A percentile compares a stretch with the other conserved stretches of the same genome.
Evolutionary conservation across 768 basidiomycete species (phyloP).

Genomic region (Amanita subjunquillea): DNA sequence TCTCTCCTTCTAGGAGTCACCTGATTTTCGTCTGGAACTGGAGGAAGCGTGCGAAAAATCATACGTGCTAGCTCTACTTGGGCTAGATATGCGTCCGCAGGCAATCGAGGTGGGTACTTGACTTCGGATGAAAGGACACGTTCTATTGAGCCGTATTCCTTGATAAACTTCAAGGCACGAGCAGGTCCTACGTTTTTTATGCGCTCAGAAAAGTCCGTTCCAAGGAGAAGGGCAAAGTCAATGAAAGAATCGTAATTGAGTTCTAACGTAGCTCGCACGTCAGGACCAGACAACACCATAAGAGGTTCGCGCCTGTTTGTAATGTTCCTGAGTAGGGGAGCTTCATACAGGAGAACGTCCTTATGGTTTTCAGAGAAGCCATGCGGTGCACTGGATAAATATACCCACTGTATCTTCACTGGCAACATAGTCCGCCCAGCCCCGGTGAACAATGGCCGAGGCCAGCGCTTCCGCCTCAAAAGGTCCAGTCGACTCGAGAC

Average conservation of each 20-base stretch:
- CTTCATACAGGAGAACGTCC: slow-evolving; percentile 80
- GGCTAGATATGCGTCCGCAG: slow-evolving; percentile 44
- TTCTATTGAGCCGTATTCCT: slow-evolving; percentile 64
- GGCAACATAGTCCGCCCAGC: slow-evolving; percentile 77
- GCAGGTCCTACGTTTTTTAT: slow-evolving; percentile 75
- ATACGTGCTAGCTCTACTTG: slow-evolving; percentile 53
- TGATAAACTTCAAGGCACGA: slow-evolving; percentile 70
- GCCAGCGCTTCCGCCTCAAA: slow-evolving; percentile 86
- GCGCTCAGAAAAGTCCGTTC: slow-evolving; percentile 84
- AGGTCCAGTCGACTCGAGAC: slow-evolving; percentile 54
- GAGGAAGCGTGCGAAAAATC: slow-evolving; percentile 60
- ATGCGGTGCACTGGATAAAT: background rate
- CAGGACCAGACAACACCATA: slow-evolving; percentile 48
- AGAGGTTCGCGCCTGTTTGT: slow-evolving; percentile 53
- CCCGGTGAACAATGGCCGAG: slow-evolving; percentile 61
- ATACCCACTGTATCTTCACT: slow-evolving; percentile 76
- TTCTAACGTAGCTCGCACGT: slow-evolving; percentile 46
- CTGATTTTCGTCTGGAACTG: slow-evolving; percentile 33
- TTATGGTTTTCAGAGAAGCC: slow-evolving; percentile 13
- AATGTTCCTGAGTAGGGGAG: slow-evolving; percentile 72
- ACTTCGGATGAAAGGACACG: slow-evolving; percentile 41
- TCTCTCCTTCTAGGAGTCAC: slow-evolving; percentile 28
- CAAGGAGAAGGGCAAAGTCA: slow-evolving; percentile 81
- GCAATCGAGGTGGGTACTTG: slow-evolving; percentile 40
- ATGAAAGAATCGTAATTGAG: slow-evolving; percentile 53